phyloP scores from a whole-genome alignment of 352 stramenopile genomes.

The Phytopythium boreale region DNA sequence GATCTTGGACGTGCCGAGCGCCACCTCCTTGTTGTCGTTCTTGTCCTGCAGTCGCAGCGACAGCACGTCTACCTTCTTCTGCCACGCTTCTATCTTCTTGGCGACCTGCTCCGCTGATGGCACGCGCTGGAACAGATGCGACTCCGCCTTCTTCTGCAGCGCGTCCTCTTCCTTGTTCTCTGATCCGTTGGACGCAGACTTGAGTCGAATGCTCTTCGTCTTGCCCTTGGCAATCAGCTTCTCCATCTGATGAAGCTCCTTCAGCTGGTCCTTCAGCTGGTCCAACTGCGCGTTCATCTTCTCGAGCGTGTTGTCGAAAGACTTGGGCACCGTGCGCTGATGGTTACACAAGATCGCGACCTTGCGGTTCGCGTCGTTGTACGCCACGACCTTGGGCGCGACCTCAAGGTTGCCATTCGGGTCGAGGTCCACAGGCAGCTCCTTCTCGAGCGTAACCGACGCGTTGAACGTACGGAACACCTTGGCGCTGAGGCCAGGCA shows the following conservation, averaged over 20 bases:
- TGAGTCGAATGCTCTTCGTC: slow-evolving; percentile 88
- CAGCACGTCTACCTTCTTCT: slow-evolving; percentile 91
- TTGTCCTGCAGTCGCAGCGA: slow-evolving; percentile 96
- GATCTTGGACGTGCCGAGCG: slow-evolving; percentile 99
- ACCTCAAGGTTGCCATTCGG: slow-evolving; percentile 61
- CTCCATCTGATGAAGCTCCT: slow-evolving; percentile 94
- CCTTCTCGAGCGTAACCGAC: slow-evolving; percentile 97
- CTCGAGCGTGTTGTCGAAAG: slow-evolving; percentile 93
- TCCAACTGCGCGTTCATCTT: slow-evolving; percentile 93
- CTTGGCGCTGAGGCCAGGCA: slow-evolving; percentile 99
- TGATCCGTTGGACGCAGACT: slow-evolving; percentile 61
- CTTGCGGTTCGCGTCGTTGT: slow-evolving; percentile 99
- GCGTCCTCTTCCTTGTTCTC: slow-evolving; percentile 83
- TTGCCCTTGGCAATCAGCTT: slow-evolving; percentile 87
- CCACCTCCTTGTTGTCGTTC: slow-evolving; percentile 99
- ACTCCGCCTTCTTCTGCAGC: slow-evolving; percentile 89
- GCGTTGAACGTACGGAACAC: slow-evolving; percentile 99
- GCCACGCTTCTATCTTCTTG: slow-evolving; percentile 94
- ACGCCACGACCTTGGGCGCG: slow-evolving; percentile 94
- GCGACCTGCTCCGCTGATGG: slow-evolving; percentile 92
- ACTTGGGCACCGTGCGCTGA: slow-evolving; percentile 98
- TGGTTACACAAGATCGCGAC: slow-evolving; percentile 99
- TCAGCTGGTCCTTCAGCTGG: slow-evolving; percentile 93
- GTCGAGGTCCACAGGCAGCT: slow-evolving; percentile 85
- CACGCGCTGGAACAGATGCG: slow-evolving; percentile 92